Evolutionary conservation across 2,329 filamentous ascomycete species (phyloP).

Genomic region (Coniochaeta pulveracea): DNA sequence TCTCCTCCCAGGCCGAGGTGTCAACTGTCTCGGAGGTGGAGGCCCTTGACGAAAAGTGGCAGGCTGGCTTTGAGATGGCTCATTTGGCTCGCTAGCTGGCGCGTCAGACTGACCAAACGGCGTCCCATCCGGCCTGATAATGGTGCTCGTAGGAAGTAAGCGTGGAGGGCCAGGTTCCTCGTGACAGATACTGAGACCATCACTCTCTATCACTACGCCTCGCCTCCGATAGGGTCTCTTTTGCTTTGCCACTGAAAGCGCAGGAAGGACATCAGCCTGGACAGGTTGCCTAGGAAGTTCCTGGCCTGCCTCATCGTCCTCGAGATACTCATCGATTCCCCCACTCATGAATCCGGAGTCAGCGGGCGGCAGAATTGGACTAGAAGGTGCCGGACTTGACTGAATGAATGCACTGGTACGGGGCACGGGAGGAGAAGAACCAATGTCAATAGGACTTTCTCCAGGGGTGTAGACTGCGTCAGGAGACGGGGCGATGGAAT

Average conservation of each 20-base stretch:
- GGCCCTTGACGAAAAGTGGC: too few relatives aligned
- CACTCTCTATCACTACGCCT: too few relatives aligned
- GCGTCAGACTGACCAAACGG: background rate
- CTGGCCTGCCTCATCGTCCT: conserved; percentile 41
- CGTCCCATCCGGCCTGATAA: conserved; percentile 25
- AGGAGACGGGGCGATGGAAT: conserved; percentile 40
- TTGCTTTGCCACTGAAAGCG: conserved; percentile 1
- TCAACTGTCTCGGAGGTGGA: too few relatives aligned
- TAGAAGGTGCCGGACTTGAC: conserved; percentile 62
- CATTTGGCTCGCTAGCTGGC: conserved; percentile 5
- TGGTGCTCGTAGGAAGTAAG: conserved; percentile 27
- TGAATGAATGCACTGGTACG: conserved; percentile 42
- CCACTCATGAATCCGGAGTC: conserved; percentile 84
- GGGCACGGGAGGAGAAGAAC: conserved; percentile 80
- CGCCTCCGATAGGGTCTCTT: conserved; percentile 8
- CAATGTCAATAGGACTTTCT: conserved; percentile 70
- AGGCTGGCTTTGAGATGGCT: too few relatives aligned
- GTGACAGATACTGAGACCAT: too few relatives aligned
- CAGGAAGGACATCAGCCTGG: conserved; percentile 1
- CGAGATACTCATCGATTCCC: conserved; percentile 57
- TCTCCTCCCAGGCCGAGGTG: too few relatives aligned
- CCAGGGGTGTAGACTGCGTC: conserved; percentile 36
- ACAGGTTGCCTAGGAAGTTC: conserved; percentile 19
- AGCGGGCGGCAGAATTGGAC: conserved; percentile 58
- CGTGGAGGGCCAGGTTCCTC: conserved; percentile 31